Base-by-base conservation (phyloP, 2,329 filamentous ascomycete genomes). In the Ceratocystis colombiana region DNA sequence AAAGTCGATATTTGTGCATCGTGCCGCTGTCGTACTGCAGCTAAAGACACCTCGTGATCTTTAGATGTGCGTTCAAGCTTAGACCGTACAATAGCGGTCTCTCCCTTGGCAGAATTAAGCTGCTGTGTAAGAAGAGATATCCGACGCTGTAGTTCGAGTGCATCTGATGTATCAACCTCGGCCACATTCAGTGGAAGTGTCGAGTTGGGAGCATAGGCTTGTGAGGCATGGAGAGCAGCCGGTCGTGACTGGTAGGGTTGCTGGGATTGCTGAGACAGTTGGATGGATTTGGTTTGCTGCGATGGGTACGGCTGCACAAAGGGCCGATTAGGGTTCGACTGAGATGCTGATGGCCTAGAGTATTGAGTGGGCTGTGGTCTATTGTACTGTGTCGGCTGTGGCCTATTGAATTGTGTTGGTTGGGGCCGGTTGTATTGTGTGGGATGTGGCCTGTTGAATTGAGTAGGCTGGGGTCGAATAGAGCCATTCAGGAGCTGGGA, bases 31-130 rank as follows among this genome's bases (percentile, higher is more conserved):
- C 85, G 66, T 69, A 87, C 82, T 63, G 90, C 79, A 22, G 79
- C 76, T 28, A 92, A 74, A 70, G 86, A 81, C 28, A 81, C 79
- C 62, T 89, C 84, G 71, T 87, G 83, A 61, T 85, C 81, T 64
- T 83, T 82, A 17, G 79, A 78, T 0, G 80, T 77, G 71, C 84
- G 87, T 62, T 86, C 82, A 50, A 84, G 80, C 68, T 89, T 89
- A 68, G 83, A 82, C 44, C 89, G 84, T n/a, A 92, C 79, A 68
- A 92, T 90, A 63, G 87, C 81, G 33, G 85, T 85, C 73, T 92
- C 88, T 62, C 89, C 89, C 20, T 83, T 78, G 70, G 88, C 88
- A 2, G 82, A 80, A 65, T 79, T 79, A 17, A 87, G 79, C 62
- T 85, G 82, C 5, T 1, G 68, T 62, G 10, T 62, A 66, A 30